Percentiles rank a stretch among this genome's conserved stretches.
Evolutionary conservation across 148 eudicot species (phyloP).

Genomic region (Silene uniflora): DNA sequence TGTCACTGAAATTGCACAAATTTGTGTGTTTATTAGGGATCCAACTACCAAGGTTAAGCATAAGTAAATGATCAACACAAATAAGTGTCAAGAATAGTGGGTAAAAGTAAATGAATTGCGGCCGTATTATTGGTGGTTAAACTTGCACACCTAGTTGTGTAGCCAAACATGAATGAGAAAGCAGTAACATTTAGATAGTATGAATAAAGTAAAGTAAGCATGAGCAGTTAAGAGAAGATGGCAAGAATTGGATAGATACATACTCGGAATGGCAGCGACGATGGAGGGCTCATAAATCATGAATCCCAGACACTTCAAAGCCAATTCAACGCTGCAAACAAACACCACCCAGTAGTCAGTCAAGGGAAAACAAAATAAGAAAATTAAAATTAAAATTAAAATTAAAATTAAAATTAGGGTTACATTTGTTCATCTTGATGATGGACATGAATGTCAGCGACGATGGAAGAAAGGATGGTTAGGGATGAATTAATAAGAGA

Average conservation of each 20-base stretch:
- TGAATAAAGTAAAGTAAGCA: background rate
- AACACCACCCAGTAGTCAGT: conserved; percentile 8
- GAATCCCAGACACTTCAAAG: conserved; percentile 92
- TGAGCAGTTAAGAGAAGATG: background rate
- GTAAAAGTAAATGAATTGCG: too few species aligned
- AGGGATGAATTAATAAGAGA: conserved; percentile 34
- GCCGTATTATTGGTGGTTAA: too few species aligned
- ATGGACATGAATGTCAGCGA: conserved; percentile 34
- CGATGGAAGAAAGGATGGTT: conserved; percentile 36
- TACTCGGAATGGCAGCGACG: conserved; percentile 43
- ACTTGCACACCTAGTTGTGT: too few species aligned
- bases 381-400: background rate
- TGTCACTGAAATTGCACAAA: too few species aligned
- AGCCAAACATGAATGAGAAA: too few species aligned
- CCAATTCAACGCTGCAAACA: conserved; percentile 47
- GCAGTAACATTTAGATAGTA: background rate
- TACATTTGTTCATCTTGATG: conserved; percentile 75
- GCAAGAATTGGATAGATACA: background rate
- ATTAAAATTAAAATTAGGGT: background rate
- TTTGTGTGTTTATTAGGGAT: too few species aligned
- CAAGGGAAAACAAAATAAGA: background rate
- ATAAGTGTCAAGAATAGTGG: too few species aligned
- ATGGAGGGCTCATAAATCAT: conserved; percentile 68
- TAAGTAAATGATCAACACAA: too few species aligned
- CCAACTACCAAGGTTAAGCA: too few species aligned